phyloP scores from a whole-genome alignment of 768 basidiomycete genomes.

The Mycena olivaceomarginata region DNA sequence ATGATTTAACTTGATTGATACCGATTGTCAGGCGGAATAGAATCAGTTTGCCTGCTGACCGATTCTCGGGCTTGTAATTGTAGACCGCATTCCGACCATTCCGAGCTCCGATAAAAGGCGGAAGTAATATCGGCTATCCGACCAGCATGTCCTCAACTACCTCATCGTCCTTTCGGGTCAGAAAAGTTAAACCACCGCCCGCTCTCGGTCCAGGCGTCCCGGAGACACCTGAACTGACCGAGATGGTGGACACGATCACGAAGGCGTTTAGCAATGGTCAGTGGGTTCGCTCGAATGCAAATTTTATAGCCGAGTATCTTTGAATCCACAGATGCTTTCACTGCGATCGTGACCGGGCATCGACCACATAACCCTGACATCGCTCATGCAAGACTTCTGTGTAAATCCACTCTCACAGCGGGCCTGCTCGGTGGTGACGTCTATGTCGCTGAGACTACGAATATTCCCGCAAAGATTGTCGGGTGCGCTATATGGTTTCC shows the following conservation, averaged over 20 bases:
- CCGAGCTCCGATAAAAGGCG: too few species aligned
- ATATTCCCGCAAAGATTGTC: background rate
- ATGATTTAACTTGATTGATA: too few species aligned
- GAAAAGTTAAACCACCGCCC: background rate
- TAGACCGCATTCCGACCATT: too few species aligned
- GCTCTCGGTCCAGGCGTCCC: background rate
- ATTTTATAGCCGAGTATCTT: background rate
- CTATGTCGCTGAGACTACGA: conserved; percentile 12
- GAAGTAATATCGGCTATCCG: too few species aligned
- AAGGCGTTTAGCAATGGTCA: conserved; percentile 4
- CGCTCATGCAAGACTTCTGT: background rate
- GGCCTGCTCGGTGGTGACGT: conserved; percentile 13
- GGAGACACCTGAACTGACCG: background rate
- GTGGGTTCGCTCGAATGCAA: background rate
- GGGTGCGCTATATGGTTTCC: conserved; percentile 18
- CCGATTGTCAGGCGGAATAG: too few species aligned
- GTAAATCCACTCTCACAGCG: background rate
- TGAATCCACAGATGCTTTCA: background rate
- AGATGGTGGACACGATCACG: background rate
- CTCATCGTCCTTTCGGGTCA: background rate
- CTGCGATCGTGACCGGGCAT: background rate
- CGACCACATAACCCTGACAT: background rate
- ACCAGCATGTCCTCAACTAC: too few species aligned
- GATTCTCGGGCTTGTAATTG: too few species aligned
- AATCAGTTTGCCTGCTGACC: too few species aligned